Evolutionary conservation across 2,329 filamentous ascomycete genomes (phyloP).

Genomic region (Pseudocercospora pini-densiflorae): DNA sequence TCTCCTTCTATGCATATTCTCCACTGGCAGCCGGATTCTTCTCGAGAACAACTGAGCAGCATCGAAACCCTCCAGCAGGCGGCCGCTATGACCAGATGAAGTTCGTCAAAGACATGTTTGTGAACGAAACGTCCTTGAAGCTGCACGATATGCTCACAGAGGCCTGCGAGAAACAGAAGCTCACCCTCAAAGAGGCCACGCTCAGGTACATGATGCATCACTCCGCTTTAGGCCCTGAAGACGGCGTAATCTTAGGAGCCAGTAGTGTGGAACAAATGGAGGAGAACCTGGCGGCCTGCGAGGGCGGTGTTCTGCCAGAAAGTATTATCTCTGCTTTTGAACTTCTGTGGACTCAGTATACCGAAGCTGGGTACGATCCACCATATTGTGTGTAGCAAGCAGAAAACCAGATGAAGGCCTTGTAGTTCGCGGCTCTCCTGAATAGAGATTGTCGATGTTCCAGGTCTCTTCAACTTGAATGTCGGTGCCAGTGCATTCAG

Average conservation of each 20-base stretch:
- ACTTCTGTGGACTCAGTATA: conserved; percentile 25
- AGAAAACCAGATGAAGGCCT: background rate
- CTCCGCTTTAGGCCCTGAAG: conserved; percentile 42
- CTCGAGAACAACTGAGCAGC: conserved; percentile 44
- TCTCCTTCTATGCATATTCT: conserved; percentile 50
- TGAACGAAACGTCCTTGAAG: conserved; percentile 49
- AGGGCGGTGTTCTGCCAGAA: conserved; percentile 34
- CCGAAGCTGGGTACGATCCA: conserved; percentile 25
- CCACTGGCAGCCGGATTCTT: conserved; percentile 45
- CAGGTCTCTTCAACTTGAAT: background rate
- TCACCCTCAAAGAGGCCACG: conserved; percentile 50
- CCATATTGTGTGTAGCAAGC: conserved; percentile 24
- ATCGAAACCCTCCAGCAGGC: conserved; percentile 34
- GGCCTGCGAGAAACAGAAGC: conserved; percentile 42
- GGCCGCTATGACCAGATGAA: conserved; percentile 37
- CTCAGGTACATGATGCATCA: conserved; percentile 55
- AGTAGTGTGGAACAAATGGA: conserved; percentile 38
- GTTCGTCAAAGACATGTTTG: conserved; percentile 46
- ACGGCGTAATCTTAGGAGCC: conserved; percentile 48
- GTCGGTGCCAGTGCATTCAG: background rate
- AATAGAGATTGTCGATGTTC: background rate
- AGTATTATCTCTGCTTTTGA: conserved; percentile 32
- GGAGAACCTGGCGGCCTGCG: conserved; percentile 37
- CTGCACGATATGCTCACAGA: conserved; percentile 46
- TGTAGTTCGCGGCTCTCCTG: background rate